phyloP scores from a whole-genome alignment of 345 rosid species.

The Salix viminalis region DNA sequence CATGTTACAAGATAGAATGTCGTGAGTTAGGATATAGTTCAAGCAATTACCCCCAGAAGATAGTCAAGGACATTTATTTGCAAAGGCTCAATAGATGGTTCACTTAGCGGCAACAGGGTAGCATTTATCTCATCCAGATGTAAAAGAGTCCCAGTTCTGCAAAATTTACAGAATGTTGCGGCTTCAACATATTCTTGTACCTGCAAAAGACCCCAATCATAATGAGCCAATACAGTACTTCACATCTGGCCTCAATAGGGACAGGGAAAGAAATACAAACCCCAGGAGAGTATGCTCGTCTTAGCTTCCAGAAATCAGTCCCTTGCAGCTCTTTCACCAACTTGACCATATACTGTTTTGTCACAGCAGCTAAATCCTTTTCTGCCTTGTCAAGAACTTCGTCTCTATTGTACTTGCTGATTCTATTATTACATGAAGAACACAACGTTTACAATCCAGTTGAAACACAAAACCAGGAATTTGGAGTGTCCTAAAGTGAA shows the following conservation, averaged over 20 bases:
- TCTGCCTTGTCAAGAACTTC: slow-evolving; percentile 81
- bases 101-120: slow-evolving; percentile 51
- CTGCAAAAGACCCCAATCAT: slow-evolving; percentile 39
- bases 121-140: slow-evolving; percentile 75
- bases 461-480: neutral
- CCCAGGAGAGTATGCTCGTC: slow-evolving; percentile 94
- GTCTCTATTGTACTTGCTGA: slow-evolving; percentile 62
- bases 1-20: neutral
- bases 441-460: neutral
- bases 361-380: slow-evolving; percentile 66
- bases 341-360: slow-evolving; percentile 49
- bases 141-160: slow-evolving; percentile 59
- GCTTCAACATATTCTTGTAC: slow-evolving; percentile 96
- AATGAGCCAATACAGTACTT: neutral
- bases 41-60: slow-evolving; percentile 67
- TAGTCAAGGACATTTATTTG: slow-evolving; percentile 91
- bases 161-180: slow-evolving; percentile 81
- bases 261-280: slow-evolving; percentile 37
- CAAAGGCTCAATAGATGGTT: slow-evolving; percentile 69
- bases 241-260: neutral
- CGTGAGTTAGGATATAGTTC: slow-evolving; percentile 2
- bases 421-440: slow-evolving; percentile 36
- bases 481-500: neutral
- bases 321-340: slow-evolving; percentile 82
- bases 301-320: slow-evolving; percentile 84